A percentile compares a stretch with the other conserved stretches of the same genome.
Conservation (phyloP, 768 basidiomycete species). For the Pleurotus sapidus region DNA sequence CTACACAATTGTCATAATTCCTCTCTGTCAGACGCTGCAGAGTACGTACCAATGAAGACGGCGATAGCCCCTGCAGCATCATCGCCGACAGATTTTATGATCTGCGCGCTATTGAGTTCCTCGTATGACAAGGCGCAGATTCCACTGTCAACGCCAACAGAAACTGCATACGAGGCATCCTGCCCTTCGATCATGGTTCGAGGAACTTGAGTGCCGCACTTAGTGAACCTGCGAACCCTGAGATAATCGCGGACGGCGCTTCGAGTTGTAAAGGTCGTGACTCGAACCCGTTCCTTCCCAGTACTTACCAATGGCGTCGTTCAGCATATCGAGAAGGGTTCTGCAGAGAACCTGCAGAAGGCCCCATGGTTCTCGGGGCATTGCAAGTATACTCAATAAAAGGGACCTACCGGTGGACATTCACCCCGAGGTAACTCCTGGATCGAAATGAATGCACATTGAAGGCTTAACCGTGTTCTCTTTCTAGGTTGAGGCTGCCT, state of each 20-base stretch:
- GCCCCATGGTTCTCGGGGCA: not conserved
- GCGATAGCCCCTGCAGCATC: constrained; percentile 70
- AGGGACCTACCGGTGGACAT: constrained; percentile 53
- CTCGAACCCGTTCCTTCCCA: not conserved
- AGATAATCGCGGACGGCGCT: no score
- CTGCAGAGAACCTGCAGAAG: not conserved
- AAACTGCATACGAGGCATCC: constrained; percentile 41
- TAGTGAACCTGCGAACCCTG: not conserved
- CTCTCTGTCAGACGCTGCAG: not conserved
- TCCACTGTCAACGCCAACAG: constrained; percentile 41
- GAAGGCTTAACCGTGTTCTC: not conserved
- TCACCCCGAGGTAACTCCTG: constrained; percentile 66
- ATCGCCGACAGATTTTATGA: constrained; percentile 62
- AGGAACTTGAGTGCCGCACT: not conserved
- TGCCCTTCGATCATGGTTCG: not conserved
- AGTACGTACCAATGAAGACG: constrained; percentile 62
- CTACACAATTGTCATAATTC: constrained; percentile 16
- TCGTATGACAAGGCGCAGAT: constrained; percentile 57
- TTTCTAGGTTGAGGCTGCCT: constrained; percentile 51
- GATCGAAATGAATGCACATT: no score
- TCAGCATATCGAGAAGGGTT: not conserved
- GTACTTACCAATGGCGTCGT: not conserved
- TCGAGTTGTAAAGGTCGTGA: no score
- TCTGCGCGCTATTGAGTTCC: constrained; percentile 51
- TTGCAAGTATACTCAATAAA: not conserved